A percentile compares a stretch with the other conserved stretches of the same genome.
Conservation (phyloP, 345 rosid species). For the Litchi chinensis region DNA sequence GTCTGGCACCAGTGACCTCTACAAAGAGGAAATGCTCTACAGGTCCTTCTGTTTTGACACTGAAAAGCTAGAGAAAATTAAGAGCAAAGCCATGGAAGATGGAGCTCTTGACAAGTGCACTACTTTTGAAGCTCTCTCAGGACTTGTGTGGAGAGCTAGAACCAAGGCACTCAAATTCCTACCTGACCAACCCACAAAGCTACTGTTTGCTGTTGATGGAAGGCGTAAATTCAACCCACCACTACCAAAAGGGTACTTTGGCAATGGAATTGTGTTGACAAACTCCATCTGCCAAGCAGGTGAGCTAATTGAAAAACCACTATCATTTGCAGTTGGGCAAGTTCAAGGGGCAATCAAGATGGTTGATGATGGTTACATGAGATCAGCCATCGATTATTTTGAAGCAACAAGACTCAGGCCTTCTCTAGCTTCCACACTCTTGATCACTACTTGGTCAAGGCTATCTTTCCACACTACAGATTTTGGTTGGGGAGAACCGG, state of each 20-base stretch:
- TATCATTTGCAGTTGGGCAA: slow-evolving; percentile 59
- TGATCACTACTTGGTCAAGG: slow-evolving; percentile 92
- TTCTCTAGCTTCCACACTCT: slow-evolving; percentile 74
- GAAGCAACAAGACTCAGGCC: slow-evolving; percentile 86
- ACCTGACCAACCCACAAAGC: slow-evolving; percentile 72
- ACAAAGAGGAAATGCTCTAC: slow-evolving; percentile 55
- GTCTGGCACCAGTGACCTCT: slow-evolving; percentile 47
- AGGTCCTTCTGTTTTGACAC: slow-evolving; percentile 74
- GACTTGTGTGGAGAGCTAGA: slow-evolving; percentile 83
- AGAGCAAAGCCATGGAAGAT: slow-evolving; percentile 53
- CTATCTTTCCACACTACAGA: slow-evolving; percentile 75
- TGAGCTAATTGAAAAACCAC: slow-evolving; percentile 59
- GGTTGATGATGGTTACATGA: slow-evolving; percentile 84
- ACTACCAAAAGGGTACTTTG: slow-evolving; percentile 84
- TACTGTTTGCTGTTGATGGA: slow-evolving; percentile 87
- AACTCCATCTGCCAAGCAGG: slow-evolving; percentile 69
- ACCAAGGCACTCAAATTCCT: slow-evolving; percentile 68
- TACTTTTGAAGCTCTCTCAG: slow-evolving; percentile 80
- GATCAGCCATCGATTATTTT: slow-evolving; percentile 93
- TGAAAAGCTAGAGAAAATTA: slow-evolving; percentile 67
- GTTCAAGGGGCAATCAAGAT: slow-evolving; percentile 73
- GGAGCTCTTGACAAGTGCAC: slow-evolving; percentile 59
- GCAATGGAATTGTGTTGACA: slow-evolving; percentile 86
- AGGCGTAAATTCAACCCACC: slow-evolving; percentile 76
- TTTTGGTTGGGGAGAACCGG: slow-evolving; percentile 94